Evolutionary conservation across 1,284 basidiomycete species (phyloP).

Genomic region (Jaminaea rosea): DNA sequence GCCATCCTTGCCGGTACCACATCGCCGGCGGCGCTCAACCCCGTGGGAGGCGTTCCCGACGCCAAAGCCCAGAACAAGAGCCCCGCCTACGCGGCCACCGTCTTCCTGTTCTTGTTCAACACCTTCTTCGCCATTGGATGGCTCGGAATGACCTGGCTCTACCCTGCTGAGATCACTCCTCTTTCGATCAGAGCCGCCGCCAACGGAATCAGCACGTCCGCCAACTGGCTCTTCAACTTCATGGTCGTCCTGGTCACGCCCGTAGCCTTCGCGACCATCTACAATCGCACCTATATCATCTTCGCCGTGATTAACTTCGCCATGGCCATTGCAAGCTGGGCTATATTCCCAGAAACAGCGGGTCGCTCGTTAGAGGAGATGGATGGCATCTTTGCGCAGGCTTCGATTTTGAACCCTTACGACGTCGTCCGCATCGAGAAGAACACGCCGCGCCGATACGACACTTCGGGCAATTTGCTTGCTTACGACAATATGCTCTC

Average conservation of each 20-base stretch:
- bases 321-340: conserved; percentile 22
- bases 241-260: conserved; percentile 39
- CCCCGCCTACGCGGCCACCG: conserved; percentile 25
- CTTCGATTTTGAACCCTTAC: conserved; percentile 35
- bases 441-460: conserved; percentile 34
- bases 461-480: conserved; percentile 28
- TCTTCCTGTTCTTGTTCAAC: conserved; percentile 43
- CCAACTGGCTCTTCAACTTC: conserved; percentile 44
- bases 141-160: conserved; percentile 47
- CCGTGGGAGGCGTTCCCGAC: conserved; percentile 10
- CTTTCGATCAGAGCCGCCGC: conserved; percentile 36
- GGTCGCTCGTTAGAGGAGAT: conserved; percentile 41
- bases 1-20: conserved; percentile 17
- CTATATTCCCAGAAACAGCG: conserved; percentile 41
- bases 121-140: conserved; percentile 43
- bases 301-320: conserved; percentile 32
- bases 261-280: conserved; percentile 20
- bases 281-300: conserved; percentile 21
- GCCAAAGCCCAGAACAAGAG: conserved; percentile 11
- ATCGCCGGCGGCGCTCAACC: conserved; percentile 5
- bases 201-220: conserved; percentile 37
- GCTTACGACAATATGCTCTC: conserved; percentile 15
- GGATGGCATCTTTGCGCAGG: conserved; percentile 35
- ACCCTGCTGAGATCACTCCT: conserved; percentile 44
- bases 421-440: conserved; percentile 35